These are phyloP conservation scores for Aurinia saxatilis DNA, from an alignment of 345 rosid species.

Conservation along the genomic window DNA sequence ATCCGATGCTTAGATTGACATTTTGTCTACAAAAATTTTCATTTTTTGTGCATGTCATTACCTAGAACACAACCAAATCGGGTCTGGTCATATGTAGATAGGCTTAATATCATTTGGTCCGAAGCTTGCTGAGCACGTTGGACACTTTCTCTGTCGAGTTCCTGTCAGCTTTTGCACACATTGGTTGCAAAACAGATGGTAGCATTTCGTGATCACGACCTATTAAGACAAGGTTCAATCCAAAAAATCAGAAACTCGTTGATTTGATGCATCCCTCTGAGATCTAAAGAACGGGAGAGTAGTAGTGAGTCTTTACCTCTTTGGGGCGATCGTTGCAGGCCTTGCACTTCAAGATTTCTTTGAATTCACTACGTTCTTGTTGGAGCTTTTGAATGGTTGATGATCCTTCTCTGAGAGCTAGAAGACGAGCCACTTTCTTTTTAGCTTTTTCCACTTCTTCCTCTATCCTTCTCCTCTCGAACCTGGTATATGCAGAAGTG, in stretches of 20 bases:
- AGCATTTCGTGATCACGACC: slow-evolving; percentile 98
- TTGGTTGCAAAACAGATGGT: slow-evolving; percentile 82
- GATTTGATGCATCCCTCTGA: not conserved
- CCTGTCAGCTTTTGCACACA: slow-evolving; percentile 69
- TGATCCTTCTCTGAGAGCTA: slow-evolving; percentile 59
- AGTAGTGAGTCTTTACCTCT: slow-evolving; percentile 48
- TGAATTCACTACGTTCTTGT: slow-evolving; percentile 78
- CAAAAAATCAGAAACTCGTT: not conserved
- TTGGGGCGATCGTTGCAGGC: slow-evolving; percentile 79
- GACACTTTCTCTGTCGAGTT: slow-evolving; percentile 86
- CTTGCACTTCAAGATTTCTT: slow-evolving; percentile 84
- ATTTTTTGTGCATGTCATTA: too few relatives aligned
- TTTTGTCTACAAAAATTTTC: too few relatives aligned
- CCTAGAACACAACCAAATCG: too few relatives aligned
- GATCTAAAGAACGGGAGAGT: not conserved
- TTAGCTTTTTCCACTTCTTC: slow-evolving; percentile 63
- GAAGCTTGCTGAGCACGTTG: slow-evolving; percentile 71
- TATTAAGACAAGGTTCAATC: slow-evolving; percentile 14
- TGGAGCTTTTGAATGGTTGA: slow-evolving; percentile 61
- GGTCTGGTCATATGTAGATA: slow-evolving; percentile 85
- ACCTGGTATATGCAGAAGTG: slow-evolving; percentile 37
- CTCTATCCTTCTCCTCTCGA: slow-evolving; percentile 63
- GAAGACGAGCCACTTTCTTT: slow-evolving; percentile 60
- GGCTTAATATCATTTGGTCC: slow-evolving; percentile 90
- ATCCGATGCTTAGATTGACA: too few relatives aligned